Conservation (phyloP, 768 basidiomycete genomes). For the Hortiboletus flavorubellus region DNA sequence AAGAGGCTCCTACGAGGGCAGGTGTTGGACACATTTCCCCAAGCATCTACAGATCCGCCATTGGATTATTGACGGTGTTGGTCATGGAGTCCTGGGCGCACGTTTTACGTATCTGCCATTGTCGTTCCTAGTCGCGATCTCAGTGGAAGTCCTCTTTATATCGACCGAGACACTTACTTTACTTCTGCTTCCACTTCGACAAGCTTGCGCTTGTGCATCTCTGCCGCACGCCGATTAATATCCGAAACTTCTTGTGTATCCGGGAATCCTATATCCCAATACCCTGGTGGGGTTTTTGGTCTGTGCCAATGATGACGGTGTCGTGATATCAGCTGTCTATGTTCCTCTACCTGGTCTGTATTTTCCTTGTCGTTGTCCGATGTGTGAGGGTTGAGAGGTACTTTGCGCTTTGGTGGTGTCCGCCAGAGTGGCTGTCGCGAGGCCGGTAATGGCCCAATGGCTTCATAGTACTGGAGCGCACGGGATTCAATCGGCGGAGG, state of each 20-base stretch:
- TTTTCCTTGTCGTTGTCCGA: conserved; percentile 29
- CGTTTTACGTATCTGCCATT: conserved; percentile 29
- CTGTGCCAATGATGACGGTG: conserved; percentile 71
- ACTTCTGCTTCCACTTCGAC: conserved; percentile 58
- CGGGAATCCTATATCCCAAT: conserved; percentile 91
- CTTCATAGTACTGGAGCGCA: conserved; percentile 67
- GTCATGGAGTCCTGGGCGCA: conserved; percentile 14
- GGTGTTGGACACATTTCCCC: conserved; percentile 48
- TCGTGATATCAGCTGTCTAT: conserved; percentile 67
- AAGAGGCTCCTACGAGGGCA: conserved; percentile 47
- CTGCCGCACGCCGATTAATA: conserved; percentile 71
- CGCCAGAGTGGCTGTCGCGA: conserved; percentile 73
- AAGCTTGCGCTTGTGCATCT: conserved; percentile 69
- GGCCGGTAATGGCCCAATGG: conserved; percentile 69
- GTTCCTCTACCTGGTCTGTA: conserved; percentile 40
- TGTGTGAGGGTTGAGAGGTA: background rate
- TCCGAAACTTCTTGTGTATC: conserved; percentile 73
- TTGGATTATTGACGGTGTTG: conserved; percentile 1
- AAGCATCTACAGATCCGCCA: conserved; percentile 8
- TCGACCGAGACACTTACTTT: conserved; percentile 35
- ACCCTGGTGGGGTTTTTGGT: conserved; percentile 76
- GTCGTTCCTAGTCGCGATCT: conserved; percentile 13
- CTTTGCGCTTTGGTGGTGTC: conserved; percentile 46
- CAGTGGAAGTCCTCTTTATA: background rate
- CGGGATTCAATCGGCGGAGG: background rate